Conservation (phyloP, 2,329 filamentous ascomycete species). For the Alternaria conjuncta region DNA sequence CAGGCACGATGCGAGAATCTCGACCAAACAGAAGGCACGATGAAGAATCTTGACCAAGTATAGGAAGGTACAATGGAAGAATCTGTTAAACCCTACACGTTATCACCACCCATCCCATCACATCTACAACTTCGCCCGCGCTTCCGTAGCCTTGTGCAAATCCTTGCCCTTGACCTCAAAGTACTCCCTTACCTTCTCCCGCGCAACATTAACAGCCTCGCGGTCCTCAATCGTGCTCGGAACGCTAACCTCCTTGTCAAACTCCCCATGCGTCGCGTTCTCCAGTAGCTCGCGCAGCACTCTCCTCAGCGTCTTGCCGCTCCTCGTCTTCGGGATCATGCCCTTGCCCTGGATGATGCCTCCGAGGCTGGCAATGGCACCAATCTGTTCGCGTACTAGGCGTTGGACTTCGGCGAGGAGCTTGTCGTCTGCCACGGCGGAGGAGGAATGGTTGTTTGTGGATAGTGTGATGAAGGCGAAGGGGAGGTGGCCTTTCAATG, state of each 20-base stretch:
- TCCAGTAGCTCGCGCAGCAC: slow-evolving; percentile 85
- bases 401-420: slow-evolving; percentile 71
- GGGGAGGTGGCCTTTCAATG: slow-evolving; percentile 86
- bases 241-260: slow-evolving; percentile 73
- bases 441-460: slow-evolving; percentile 58
- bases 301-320: slow-evolving; percentile 86
- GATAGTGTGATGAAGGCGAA: slow-evolving; percentile 83
- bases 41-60: too few species aligned
- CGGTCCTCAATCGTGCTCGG: slow-evolving; percentile 87
- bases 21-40: neutral
- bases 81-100: neutral
- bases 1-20: neutral
- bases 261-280: slow-evolving; percentile 76
- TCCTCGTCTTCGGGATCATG: slow-evolving; percentile 90
- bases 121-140: slow-evolving; percentile 54
- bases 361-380: slow-evolving; percentile 82
- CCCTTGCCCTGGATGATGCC: slow-evolving; percentile 84
- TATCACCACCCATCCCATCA: neutral
- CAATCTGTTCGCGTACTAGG: slow-evolving; percentile 79
- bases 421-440: slow-evolving; percentile 57
- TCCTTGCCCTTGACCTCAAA: slow-evolving; percentile 61
- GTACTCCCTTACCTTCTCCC: slow-evolving; percentile 74
- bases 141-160: slow-evolving; percentile 48
- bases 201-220: slow-evolving; percentile 75
- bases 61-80: too few species aligned